A percentile compares a stretch with the other conserved stretches of the same genome.
Conservation (phyloP, 139 green algal species). For the Chlamydomonas sp. region DNA sequence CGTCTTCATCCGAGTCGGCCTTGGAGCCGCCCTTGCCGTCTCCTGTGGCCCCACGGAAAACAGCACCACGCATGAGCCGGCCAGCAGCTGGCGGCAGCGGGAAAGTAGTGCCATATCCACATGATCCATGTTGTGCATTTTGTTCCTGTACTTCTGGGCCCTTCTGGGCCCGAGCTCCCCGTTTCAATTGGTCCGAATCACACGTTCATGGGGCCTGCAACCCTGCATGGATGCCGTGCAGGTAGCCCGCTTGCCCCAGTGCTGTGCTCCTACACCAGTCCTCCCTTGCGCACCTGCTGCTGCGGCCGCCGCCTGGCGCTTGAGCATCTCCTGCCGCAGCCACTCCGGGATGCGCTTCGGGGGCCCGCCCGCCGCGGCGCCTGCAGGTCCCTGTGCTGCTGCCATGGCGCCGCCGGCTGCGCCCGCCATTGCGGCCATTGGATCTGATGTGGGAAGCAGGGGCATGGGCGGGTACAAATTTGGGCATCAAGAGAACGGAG, state of each 20-base stretch:
- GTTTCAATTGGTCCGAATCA: too few relatives aligned
- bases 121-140: not conserved
- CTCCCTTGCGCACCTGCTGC: slow-evolving; percentile 10
- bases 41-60: not conserved
- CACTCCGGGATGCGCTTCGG: slow-evolving; percentile 52
- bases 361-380: not conserved
- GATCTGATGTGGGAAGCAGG: not conserved
- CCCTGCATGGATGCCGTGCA: too few relatives aligned
- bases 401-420: not conserved
- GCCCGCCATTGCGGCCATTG: not conserved
- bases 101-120: not conserved
- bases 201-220: too few relatives aligned
- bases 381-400: not conserved
- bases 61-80: not conserved
- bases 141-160: too few relatives aligned
- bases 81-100: not conserved
- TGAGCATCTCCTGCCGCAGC: slow-evolving; percentile 57
- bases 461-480: not conserved
- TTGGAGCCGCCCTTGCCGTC: not conserved
- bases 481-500: too few relatives aligned
- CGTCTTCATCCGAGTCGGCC: not conserved
- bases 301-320: slow-evolving; percentile 36
- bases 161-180: too few relatives aligned
- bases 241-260: not conserved
- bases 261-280: not conserved